A percentile compares a stretch with the other conserved stretches of the same genome.
Evolutionary conservation across 2,329 filamentous ascomycete species (phyloP).

Genomic region (Grosmannia clavigera): DNA sequence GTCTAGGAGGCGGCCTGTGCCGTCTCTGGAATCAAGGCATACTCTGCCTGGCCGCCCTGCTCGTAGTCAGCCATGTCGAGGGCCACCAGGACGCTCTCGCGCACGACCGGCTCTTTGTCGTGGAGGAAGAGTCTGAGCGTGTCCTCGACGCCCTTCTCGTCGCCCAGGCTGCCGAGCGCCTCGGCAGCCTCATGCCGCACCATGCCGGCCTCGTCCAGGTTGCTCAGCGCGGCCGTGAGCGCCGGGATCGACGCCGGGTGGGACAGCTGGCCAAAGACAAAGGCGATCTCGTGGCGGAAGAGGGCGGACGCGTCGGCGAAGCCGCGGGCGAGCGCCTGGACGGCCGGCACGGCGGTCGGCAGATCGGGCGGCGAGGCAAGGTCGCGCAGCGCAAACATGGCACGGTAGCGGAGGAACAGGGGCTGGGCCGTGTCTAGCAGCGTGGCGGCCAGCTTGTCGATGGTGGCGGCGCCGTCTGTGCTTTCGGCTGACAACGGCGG

Average conservation of each 20-base stretch:
- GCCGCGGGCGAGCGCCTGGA: conserved; percentile 74
- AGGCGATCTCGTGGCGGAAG: conserved; percentile 95
- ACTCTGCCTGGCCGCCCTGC: conserved; percentile 76
- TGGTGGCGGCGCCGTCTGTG: conserved; percentile 39
- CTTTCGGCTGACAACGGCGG: conserved; percentile 55
- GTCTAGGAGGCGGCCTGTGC: conserved; percentile 15
- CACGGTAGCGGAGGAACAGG: conserved; percentile 86
- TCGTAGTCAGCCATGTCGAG: conserved; percentile 98
- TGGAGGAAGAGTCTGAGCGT: conserved; percentile 71
- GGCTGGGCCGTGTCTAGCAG: conserved; percentile 69
- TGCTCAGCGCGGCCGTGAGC: conserved; percentile 63
- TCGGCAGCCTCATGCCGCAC: conserved; percentile 96
- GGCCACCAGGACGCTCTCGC: conserved; percentile 89
- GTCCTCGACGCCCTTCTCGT: conserved; percentile 86
- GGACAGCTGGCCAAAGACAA: conserved; percentile 92
- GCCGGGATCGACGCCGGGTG: conserved; percentile 96
- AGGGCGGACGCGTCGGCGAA: conserved; percentile 78
- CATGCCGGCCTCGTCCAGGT: conserved; percentile 82
- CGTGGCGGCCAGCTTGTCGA: conserved; percentile 61
- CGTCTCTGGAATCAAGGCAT: conserved; percentile 72
- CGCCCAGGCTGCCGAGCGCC: conserved; percentile 84
- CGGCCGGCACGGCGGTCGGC: conserved; percentile 76
- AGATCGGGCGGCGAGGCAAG: conserved; percentile 86
- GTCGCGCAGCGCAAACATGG: conserved; percentile 96
- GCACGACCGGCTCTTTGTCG: conserved; percentile 84